These are phyloP conservation scores for Leonotis leonurus DNA, from an alignment of 257 asterid genomes.

Conservation along the genomic window DNA sequence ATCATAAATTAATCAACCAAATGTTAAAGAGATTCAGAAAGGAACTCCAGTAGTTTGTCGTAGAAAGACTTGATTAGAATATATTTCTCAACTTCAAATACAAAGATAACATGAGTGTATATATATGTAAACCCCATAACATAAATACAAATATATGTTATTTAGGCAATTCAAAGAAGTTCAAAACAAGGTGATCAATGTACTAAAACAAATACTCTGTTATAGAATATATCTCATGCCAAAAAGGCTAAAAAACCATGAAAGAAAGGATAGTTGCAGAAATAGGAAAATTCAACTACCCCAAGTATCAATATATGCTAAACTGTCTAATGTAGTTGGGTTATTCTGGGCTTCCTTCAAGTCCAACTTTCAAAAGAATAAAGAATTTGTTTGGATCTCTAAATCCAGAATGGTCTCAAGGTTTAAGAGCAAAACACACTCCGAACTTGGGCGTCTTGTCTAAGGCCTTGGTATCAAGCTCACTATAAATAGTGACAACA, in stretches of 20 bases:
- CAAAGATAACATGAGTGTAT: too few relatives aligned
- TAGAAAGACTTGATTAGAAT: background rate
- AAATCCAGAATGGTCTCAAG: constrained; percentile 20
- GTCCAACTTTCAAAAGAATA: constrained; percentile 19
- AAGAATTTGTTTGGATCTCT: background rate
- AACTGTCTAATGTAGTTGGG: too few relatives aligned
- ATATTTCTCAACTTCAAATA: too few relatives aligned
- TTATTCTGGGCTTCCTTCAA: too few relatives aligned
- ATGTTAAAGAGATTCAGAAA: background rate
- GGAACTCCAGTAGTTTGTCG: background rate
- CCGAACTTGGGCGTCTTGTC: constrained; percentile 62
- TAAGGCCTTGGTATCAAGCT: constrained; percentile 60
- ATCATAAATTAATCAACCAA: background rate
- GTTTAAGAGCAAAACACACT: constrained; percentile 49
- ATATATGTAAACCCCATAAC: too few relatives aligned
- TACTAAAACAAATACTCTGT: too few relatives aligned
- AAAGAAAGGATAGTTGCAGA: background rate
- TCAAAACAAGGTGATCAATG: background rate
- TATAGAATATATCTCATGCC: background rate
- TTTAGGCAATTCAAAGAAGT: background rate
- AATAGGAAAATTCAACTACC: background rate
- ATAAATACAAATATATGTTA: too few relatives aligned
- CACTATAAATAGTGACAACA: constrained; percentile 45
- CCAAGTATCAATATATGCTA: background rate
- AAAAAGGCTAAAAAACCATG: background rate